These are phyloP conservation scores for Monosporascus sp. DNA, from an alignment of 2,329 filamentous ascomycete species.

Conservation along the genomic window DNA sequence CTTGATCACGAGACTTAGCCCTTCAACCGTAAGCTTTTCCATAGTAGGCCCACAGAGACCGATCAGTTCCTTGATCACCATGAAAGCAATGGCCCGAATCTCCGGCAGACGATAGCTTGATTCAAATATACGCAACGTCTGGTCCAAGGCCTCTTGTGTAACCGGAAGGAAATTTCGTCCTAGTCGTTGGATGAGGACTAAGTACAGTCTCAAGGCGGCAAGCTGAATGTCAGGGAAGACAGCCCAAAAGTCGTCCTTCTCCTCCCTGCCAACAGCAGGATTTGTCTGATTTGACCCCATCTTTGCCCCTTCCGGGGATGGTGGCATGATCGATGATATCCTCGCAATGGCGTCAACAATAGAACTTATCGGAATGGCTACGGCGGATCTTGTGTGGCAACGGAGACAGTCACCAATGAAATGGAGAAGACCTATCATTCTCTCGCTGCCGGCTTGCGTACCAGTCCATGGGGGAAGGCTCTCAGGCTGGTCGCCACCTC, in stretches of 20 bases:
- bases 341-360: conserved; percentile 66
- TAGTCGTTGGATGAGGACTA: conserved; percentile 52
- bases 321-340: conserved; percentile 60
- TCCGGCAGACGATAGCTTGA: conserved; percentile 45
- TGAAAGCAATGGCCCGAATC: conserved; percentile 58
- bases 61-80: conserved; percentile 52
- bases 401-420: conserved; percentile 60
- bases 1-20: conserved; percentile 56
- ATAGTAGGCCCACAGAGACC: conserved; percentile 59
- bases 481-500: conserved; percentile 39
- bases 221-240: conserved; percentile 69
- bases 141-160: conserved; percentile 61
- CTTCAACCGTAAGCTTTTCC: conserved; percentile 58
- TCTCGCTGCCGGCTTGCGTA: conserved; percentile 65
- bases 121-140: conserved; percentile 65
- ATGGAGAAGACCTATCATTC: conserved; percentile 60
- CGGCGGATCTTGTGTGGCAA: conserved; percentile 57
- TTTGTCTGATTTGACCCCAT: conserved; percentile 57
- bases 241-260: conserved; percentile 73
- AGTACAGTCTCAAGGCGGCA: conserved; percentile 59
- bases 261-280: conserved; percentile 68
- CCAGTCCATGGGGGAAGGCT: conserved; percentile 68
- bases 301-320: conserved; percentile 38
- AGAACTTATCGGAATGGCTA: conserved; percentile 61
- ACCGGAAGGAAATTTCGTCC: conserved; percentile 52